These are phyloP conservation scores for Pittosporum tobira DNA, from an alignment of 129 eudicot genomes.

Conservation along the genomic window DNA sequence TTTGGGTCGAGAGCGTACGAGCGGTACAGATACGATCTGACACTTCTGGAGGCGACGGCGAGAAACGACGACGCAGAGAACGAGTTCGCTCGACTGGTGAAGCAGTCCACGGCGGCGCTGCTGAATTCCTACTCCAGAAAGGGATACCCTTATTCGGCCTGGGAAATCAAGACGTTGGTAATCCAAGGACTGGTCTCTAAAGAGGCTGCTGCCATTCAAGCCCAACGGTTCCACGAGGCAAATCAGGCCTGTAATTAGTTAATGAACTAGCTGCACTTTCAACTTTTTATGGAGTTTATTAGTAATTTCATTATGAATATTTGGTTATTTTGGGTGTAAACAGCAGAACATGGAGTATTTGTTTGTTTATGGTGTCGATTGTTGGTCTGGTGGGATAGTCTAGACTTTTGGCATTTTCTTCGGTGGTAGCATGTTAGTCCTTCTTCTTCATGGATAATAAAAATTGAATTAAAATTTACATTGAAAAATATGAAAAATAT, in stretches of 20 bases:
- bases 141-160: constrained; percentile 62
- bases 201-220: constrained; percentile 46
- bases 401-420: too few relatives aligned
- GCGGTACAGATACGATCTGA: constrained; percentile 68
- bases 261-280: too few relatives aligned
- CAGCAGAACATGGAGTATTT: too few relatives aligned
- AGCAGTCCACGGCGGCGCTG: constrained; percentile 81
- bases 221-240: constrained; percentile 57
- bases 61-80: constrained; percentile 59
- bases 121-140: constrained; percentile 65
- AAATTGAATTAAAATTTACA: too few relatives aligned
- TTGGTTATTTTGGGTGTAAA: too few relatives aligned
- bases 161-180: constrained; percentile 79
- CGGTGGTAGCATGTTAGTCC: too few relatives aligned
- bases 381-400: too few relatives aligned
- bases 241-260: constrained; percentile 50
- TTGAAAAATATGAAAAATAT: too few relatives aligned
- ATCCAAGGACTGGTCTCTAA: constrained; percentile 61
- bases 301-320: too few relatives aligned
- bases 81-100: constrained; percentile 51
- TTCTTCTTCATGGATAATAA: too few relatives aligned
- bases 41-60: constrained; percentile 64
- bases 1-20: constrained; percentile 77
- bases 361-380: too few relatives aligned
- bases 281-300: too few relatives aligned